A percentile compares a stretch with the other conserved stretches of the same genome.
Conservation (phyloP, 1,139 yeast genomes). For the Citeromyces siamensis region DNA sequence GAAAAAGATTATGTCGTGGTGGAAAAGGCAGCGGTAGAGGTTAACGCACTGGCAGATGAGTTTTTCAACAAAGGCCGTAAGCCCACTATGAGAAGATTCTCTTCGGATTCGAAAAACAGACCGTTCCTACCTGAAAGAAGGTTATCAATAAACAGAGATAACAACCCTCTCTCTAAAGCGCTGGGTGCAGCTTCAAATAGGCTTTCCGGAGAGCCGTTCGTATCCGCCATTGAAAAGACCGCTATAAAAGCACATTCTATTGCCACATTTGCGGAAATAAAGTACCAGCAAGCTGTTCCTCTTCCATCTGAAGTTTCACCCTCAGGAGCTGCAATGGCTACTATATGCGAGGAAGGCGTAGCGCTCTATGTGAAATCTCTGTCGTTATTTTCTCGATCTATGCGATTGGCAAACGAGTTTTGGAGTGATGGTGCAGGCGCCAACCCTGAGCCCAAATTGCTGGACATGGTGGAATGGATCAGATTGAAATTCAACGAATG, state of each 20-base stretch:
- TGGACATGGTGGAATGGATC: slow-evolving; percentile 85
- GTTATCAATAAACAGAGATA: slow-evolving; percentile 40
- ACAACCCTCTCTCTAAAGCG: slow-evolving; percentile 6
- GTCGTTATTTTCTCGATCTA: slow-evolving; percentile 71
- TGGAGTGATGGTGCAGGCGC: slow-evolving; percentile 47
- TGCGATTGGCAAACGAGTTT: slow-evolving; percentile 80
- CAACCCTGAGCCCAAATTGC: slow-evolving; percentile 34
- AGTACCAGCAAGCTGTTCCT: slow-evolving; percentile 74
- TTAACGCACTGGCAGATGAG: slow-evolving; percentile 90
- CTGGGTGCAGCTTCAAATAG: slow-evolving; percentile 7
- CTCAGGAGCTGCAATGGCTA: slow-evolving; percentile 22
- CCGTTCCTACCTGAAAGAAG: slow-evolving; percentile 46
- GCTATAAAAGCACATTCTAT: slow-evolving; percentile 90
- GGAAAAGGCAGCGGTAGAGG: slow-evolving; percentile 89
- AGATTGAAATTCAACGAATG: slow-evolving; percentile 83
- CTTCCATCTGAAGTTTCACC: slow-evolving; percentile 44
- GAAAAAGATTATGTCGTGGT: slow-evolving; percentile 90
- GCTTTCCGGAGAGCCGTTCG: slow-evolving; percentile 5
- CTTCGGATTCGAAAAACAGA: slow-evolving; percentile 23
- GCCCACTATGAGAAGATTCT: slow-evolving; percentile 27
- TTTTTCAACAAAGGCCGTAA: slow-evolving; percentile 54
- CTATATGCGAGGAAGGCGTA: slow-evolving; percentile 55
- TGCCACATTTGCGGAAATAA: slow-evolving; percentile 81
- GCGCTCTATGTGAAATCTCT: slow-evolving; percentile 75
- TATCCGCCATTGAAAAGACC: slow-evolving; percentile 28